These are phyloP conservation scores for Aspergillus sp. DNA, from an alignment of 2,329 filamentous ascomycete species.

Conservation along the genomic window DNA sequence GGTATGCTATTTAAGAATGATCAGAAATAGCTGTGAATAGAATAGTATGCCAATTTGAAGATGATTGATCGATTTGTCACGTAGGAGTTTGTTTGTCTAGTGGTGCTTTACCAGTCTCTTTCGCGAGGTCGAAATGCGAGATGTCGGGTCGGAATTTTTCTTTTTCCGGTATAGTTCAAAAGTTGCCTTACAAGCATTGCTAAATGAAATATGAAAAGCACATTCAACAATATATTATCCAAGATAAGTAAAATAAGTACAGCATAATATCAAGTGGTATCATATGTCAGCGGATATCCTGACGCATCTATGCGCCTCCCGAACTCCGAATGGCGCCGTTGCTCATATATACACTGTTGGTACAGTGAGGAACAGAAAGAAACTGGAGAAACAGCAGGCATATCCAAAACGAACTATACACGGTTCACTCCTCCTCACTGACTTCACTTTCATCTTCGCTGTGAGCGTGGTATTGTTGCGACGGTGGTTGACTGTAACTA, in stretches of 20 bases:
- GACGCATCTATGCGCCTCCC: slow-evolving; percentile 3
- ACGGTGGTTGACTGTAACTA: slow-evolving; percentile 24
- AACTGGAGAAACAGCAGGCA: not conserved
- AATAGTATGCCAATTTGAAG: too few relatives aligned
- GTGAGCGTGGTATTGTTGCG: slow-evolving; percentile 24
- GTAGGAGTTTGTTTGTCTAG: not conserved
- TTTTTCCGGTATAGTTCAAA: slow-evolving; percentile 11
- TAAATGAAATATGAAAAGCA: not conserved
- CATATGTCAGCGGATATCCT: slow-evolving; percentile 3
- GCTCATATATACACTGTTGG: slow-evolving; percentile 6
- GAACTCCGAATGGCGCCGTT: slow-evolving; percentile 12
- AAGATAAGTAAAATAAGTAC: not conserved
- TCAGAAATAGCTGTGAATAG: not conserved
- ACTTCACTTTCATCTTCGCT: slow-evolving; percentile 58
- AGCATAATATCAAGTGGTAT: slow-evolving; percentile 10
- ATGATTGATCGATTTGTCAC: not conserved
- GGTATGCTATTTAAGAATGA: not conserved
- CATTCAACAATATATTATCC: not conserved
- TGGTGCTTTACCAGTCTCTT: not conserved
- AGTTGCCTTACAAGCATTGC: not conserved
- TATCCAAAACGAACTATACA: not conserved
- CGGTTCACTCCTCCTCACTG: slow-evolving; percentile 55
- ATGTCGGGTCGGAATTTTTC: slow-evolving; percentile 6
- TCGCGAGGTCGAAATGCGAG: not conserved
- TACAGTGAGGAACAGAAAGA: not conserved